Conservation (phyloP, 2,329 filamentous ascomycete genomes). For the Colletotrichum sp. region DNA sequence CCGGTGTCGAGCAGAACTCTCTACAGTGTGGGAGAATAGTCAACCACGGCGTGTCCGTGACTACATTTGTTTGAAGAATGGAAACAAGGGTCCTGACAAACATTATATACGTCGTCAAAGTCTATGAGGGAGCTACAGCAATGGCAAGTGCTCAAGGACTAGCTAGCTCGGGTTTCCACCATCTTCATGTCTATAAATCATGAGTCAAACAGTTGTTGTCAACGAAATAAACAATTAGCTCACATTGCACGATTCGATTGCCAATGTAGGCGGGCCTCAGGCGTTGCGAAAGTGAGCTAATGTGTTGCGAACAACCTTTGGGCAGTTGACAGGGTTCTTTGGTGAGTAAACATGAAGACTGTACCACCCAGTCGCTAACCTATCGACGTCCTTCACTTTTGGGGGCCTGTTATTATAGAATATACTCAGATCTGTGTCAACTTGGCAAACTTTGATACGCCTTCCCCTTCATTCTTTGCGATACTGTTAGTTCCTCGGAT, state of each 20-base stretch:
- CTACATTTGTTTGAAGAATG: not conserved
- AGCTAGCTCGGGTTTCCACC: not conserved
- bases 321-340: not conserved
- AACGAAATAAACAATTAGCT: not conserved
- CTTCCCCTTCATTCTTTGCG: not conserved
- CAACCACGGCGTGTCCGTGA: not conserved
- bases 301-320: not conserved
- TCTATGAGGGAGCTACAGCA: not conserved
- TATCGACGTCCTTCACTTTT: not conserved
- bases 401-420: accelerated
- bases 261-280: not conserved
- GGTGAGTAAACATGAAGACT: not conserved
- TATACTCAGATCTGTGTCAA: accelerated
- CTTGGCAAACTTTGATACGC: accelerated
- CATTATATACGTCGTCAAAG: not conserved
- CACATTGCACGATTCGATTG: not conserved
- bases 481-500: not conserved
- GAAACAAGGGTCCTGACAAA: not conserved
- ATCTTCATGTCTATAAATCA: not conserved
- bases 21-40: not conserved
- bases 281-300: not conserved
- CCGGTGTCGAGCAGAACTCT: not conserved
- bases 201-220: not conserved
- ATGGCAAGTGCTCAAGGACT: not conserved
- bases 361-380: not conserved